These are phyloP conservation scores for Aspergillus persii DNA, from an alignment of 2,329 filamentous ascomycete genomes.

Conservation along the genomic window DNA sequence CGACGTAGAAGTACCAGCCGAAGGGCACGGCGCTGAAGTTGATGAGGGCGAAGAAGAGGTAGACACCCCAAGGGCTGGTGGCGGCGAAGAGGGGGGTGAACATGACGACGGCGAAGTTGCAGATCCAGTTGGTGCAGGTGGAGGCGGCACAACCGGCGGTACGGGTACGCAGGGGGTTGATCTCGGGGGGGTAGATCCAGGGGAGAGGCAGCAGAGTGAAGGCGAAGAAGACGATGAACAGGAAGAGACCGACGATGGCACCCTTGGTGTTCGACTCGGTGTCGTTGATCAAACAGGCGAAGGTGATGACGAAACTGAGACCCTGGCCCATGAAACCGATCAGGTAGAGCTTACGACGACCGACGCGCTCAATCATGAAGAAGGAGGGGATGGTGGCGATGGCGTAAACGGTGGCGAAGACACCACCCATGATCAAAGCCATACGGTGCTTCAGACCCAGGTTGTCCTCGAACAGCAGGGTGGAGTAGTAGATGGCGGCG, in stretches of 20 bases:
- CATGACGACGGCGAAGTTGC: slow-evolving; percentile 54
- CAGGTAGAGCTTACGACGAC: slow-evolving; percentile 38
- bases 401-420: slow-evolving; percentile 28
- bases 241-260: slow-evolving; percentile 59
- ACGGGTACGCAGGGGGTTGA: slow-evolving; percentile 54
- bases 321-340: slow-evolving; percentile 35
- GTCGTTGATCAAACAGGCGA: slow-evolving; percentile 31
- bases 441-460: slow-evolving; percentile 22
- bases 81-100: slow-evolving; percentile 41
- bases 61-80: slow-evolving; percentile 36
- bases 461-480: slow-evolving; percentile 45
- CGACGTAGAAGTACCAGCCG: slow-evolving; percentile 53
- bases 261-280: slow-evolving; percentile 29
- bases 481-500: slow-evolving; percentile 46
- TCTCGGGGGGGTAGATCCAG: slow-evolving; percentile 52
- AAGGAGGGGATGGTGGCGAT: slow-evolving; percentile 27
- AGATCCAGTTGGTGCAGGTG: slow-evolving; percentile 54
- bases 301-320: slow-evolving; percentile 32
- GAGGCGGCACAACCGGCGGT: slow-evolving; percentile 52
- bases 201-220: slow-evolving; percentile 62
- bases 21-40: slow-evolving; percentile 46
- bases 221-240: slow-evolving; percentile 66
- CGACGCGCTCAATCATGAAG: slow-evolving; percentile 37
- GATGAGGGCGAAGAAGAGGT: slow-evolving; percentile 41
- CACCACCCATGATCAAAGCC: slow-evolving; percentile 26